A percentile compares a stretch with the other conserved stretches of the same genome.
These are phyloP conservation scores for Acanthamoeba culbertsoni DNA, from an alignment of 208 protist species.

Conservation along the genomic window DNA sequence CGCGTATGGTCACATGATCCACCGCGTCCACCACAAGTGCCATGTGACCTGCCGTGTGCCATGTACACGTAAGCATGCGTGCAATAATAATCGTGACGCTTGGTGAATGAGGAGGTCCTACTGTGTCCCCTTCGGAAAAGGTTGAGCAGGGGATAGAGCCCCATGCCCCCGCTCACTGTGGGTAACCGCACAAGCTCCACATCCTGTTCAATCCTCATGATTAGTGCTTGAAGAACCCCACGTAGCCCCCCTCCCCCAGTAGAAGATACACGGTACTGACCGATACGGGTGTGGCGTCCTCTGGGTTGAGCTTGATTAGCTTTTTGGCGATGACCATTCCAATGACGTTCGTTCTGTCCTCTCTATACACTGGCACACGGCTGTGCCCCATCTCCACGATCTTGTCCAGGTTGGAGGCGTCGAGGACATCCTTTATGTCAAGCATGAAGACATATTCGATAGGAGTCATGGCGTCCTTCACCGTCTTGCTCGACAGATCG, in stretches of 20 bases:
- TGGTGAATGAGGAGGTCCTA: background rate
- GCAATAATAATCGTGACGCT: too few relatives aligned
- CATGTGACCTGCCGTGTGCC: slow-evolving; percentile 60
- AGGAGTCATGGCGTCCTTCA: slow-evolving; percentile 70
- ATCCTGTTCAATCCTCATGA: background rate
- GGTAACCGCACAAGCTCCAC: slow-evolving; percentile 39
- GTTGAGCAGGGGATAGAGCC: slow-evolving; percentile 65
- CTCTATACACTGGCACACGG: slow-evolving; percentile 88
- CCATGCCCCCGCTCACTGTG: slow-evolving; percentile 56
- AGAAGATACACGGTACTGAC: too few relatives aligned
- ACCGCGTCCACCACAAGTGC: slow-evolving; percentile 22
- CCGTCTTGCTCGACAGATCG: slow-evolving; percentile 74
- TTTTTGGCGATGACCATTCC: slow-evolving; percentile 88
- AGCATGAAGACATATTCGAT: slow-evolving; percentile 78
- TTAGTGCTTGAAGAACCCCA: background rate
- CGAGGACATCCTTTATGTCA: slow-evolving; percentile 8
- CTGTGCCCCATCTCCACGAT: slow-evolving; percentile 85
- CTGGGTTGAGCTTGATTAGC: slow-evolving; percentile 82
- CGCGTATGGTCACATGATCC: slow-evolving; percentile 53
- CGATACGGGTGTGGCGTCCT: background rate
- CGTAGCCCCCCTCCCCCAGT: too few relatives aligned
- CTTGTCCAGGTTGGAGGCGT: slow-evolving; percentile 57
- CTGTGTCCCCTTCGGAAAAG: slow-evolving; percentile 68
- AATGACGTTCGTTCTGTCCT: slow-evolving; percentile 84
- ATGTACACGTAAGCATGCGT: too few relatives aligned